These are phyloP conservation scores for Berberis thunbergii DNA, from an alignment of 164 flowering plant species.

Conservation along the genomic window DNA sequence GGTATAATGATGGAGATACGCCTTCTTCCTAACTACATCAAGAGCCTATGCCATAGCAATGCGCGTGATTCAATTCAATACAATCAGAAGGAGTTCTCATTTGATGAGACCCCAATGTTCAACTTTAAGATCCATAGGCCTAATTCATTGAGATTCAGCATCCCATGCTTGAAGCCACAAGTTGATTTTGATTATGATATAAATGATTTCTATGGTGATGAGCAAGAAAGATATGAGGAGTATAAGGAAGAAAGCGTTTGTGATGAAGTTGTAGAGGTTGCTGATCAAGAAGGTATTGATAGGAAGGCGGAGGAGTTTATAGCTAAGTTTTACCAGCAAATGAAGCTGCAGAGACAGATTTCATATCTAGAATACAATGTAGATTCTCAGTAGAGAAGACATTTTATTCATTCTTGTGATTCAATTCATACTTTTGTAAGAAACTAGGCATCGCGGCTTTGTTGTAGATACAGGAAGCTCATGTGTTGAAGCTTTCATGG, in stretches of 20 bases:
- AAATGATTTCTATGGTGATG: constrained; percentile 1
- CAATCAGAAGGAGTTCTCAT: constrained; percentile 67
- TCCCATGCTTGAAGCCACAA: constrained; percentile 55
- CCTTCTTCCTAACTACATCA: constrained; percentile 34
- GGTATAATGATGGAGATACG: constrained; percentile 41
- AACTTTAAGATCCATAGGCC: constrained; percentile 52
- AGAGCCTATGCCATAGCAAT: constrained; percentile 20
- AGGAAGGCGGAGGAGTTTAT: constrained; percentile 70
- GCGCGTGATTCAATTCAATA: constrained; percentile 23
- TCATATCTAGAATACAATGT: background rate
- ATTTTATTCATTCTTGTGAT: too few relatives aligned
- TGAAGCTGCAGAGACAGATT: constrained; percentile 64
- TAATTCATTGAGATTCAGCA: constrained; percentile 41
- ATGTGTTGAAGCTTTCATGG: constrained; percentile 5
- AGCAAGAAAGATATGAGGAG: constrained; percentile 10
- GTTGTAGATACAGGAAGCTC: constrained; percentile 24
- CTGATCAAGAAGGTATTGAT: constrained; percentile 41
- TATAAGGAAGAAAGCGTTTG: constrained; percentile 3
- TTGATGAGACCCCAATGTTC: constrained; percentile 67
- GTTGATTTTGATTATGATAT: constrained; percentile 30
- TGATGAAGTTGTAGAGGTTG: constrained; percentile 4
- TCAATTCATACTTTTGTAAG: background rate
- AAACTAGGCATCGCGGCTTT: constrained; percentile 10
- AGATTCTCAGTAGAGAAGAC: background rate
- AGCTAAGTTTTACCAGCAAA: constrained; percentile 57